Evolutionary conservation across 2,329 filamentous ascomycete species (phyloP), one percentile per base, ranked within the genome.

Genomic region (Onygena corvina): DNA sequence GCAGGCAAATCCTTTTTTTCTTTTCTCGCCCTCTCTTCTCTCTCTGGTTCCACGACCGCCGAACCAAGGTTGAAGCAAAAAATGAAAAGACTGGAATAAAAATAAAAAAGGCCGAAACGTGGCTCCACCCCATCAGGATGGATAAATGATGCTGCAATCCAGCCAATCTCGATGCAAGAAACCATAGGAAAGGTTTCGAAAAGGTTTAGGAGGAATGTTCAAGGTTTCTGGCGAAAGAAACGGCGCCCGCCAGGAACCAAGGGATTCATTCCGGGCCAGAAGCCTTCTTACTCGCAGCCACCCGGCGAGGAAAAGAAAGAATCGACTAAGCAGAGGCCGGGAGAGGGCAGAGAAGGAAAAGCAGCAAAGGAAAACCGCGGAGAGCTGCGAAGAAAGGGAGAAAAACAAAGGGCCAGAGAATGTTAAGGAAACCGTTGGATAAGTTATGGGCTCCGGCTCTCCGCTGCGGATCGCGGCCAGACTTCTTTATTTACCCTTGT

Each of bases 121-220:
- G 42, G 42, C 42, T 46, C 42, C 42, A 46, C 42, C 66, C 63
- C n/a, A 25, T 42, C 20, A 25, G 36, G 36, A 42, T 42, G 36
- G 36, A 42, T 42, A 42, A 25, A 42, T 25, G 36, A 42, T 3
- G 36, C 36, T n/a, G 21, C 23, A 42, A 25, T 25, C 21, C 36
- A 9, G 14, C 36, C 36, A 42, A 42, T 42, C 8, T 23, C 11
- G 16, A 20, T 20, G 36, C 9, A 9, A 25, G 36, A 42, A 40
- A 42, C 23, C 27, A n/a, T 20, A 23, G 25, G 6, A 21, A 9
- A 25, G 36, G 12, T 12, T 20, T 12, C 18, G 12, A 42, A 42
- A 21, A 9, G 20, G 14, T 9, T 18, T 21, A 21, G 6, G 4
- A 20, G n/a, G 12, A 38, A 36, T 9, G 9, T 18, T 16, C 16